Conservation (phyloP, 345 rosid species). For the Linum usitatissimum region DNA sequence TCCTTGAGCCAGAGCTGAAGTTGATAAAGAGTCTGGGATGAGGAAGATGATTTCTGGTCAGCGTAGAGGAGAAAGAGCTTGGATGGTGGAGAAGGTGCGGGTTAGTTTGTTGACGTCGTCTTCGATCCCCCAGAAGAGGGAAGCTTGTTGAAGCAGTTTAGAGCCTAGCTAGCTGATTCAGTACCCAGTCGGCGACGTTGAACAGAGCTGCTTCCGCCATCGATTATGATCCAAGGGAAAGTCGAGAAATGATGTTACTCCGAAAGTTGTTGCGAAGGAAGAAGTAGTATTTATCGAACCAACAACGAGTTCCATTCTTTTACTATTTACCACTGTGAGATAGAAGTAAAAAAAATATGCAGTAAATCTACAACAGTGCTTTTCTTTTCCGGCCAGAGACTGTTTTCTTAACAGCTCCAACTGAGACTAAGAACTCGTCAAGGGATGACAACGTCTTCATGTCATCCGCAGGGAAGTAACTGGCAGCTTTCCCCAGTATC, state of each 20-base stretch:
- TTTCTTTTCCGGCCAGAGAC: slow-evolving; percentile 61
- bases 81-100: not conserved
- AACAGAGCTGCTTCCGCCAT: slow-evolving; percentile 1
- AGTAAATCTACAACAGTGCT: not conserved
- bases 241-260: not conserved
- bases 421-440: slow-evolving; percentile 82
- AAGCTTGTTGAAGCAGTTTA: not conserved
- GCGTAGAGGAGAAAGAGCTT: slow-evolving; percentile 9
- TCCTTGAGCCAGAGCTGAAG: slow-evolving; percentile 2
- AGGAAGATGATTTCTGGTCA: not conserved
- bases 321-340: too few species aligned
- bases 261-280: too few species aligned
- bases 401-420: slow-evolving; percentile 87
- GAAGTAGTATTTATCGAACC: too few species aligned
- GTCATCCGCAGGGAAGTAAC: slow-evolving; percentile 94
- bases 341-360: too few species aligned
- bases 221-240: not conserved
- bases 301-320: too few species aligned
- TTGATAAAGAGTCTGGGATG: not conserved
- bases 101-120: not conserved
- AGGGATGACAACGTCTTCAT: slow-evolving; percentile 88
- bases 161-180: slow-evolving; percentile 6
- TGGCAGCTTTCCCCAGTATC: slow-evolving; percentile 85
- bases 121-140: slow-evolving; percentile 5
- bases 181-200: not conserved